Evolutionary conservation across 2,329 filamentous ascomycete species (phyloP), one percentile per base, ranked within the genome.

Genomic region (Stylonectria norvegica): DNA sequence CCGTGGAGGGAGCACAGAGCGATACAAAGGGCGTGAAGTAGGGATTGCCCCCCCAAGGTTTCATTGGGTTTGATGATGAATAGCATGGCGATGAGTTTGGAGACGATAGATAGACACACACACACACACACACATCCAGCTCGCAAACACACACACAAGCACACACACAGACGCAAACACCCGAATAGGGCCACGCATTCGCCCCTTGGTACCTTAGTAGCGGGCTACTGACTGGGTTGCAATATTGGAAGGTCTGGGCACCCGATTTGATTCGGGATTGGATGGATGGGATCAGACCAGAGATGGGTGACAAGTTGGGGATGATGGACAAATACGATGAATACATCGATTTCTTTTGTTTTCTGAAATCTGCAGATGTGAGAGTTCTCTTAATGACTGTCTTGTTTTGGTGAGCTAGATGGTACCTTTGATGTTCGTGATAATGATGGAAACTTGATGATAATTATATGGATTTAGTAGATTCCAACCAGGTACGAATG

Each of bases 21-120:
- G 27, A 25, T 25, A 32, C 29, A 7, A 6, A 9, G 28, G 16
- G 18, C 11, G 29, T 4, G 29, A 4, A 16, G 14, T 5, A 5
- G 14, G 18, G 29, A 15, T n/a, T 4, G 29, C 29, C n/a, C 16
- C 5, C 4, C 29, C 18, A 32, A 10, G n/a, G n/a, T 18, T 16
- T 15, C n/a, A 32, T 9, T 11, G n/a, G 29, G 14, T 6, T 32
- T 11, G 9, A 32, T n/a, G n/a, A 35, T 37, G 40, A 43, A 43
- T 42, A 36, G 33, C 33, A 47, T 36, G 38, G 31, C 30, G 33
- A 42, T 17, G 40, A 47, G 31, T 42, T 52, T 45, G 48, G 48
- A 46, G 48, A 52, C 38, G 38, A 43, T 41, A 44, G 36, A 51
- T 52, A 56, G 50, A 51, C 43, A 46, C 36, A 18, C 5, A 8